Percentiles rank a stretch among this genome's conserved stretches.
phyloP scores from a whole-genome alignment of 129 eudicot species.

The Arctium minus region DNA sequence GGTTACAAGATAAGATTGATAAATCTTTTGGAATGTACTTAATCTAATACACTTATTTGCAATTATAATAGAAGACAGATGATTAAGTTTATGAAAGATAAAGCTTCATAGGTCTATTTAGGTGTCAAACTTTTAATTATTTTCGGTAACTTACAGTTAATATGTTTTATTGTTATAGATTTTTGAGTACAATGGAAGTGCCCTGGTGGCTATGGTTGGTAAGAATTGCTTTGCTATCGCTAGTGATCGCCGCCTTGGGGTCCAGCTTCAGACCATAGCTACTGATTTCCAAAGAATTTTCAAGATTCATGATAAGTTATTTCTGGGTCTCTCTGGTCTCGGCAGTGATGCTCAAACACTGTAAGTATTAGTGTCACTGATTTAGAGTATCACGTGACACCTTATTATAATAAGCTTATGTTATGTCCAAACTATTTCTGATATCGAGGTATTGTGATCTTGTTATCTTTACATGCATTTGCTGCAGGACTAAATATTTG shows the following conservation, averaged over 20 bases:
- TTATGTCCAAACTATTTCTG: background rate
- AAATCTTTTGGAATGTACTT: background rate
- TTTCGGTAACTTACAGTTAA: background rate
- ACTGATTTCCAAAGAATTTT: slow-evolving; percentile 85
- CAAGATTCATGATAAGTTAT: slow-evolving; percentile 73
- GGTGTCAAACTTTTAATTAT: background rate
- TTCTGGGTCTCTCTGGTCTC: slow-evolving; percentile 86
- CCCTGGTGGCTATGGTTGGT: slow-evolving; percentile 96
- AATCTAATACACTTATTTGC: background rate
- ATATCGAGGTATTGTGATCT: background rate
- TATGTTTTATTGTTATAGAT: slow-evolving; percentile 36
- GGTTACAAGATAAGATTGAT: background rate
- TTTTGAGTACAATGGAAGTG: slow-evolving; percentile 96
- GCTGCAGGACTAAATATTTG: background rate
- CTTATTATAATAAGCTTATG: background rate
- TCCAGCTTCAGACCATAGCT: slow-evolving; percentile 87
- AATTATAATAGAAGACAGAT: background rate
- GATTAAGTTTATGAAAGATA: background rate
- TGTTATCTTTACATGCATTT: background rate
- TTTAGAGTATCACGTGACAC: background rate
- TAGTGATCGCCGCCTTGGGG: slow-evolving; percentile 86
- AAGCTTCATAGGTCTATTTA: background rate
- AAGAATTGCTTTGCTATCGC: slow-evolving; percentile 94
- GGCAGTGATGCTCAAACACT: slow-evolving; percentile 77
- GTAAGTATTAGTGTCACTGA: slow-evolving; percentile 28